Percentiles rank a stretch among this genome's conserved stretches.
These are phyloP conservation scores for Draba incana DNA, from an alignment of 345 rosid genomes.

Conservation along the genomic window DNA sequence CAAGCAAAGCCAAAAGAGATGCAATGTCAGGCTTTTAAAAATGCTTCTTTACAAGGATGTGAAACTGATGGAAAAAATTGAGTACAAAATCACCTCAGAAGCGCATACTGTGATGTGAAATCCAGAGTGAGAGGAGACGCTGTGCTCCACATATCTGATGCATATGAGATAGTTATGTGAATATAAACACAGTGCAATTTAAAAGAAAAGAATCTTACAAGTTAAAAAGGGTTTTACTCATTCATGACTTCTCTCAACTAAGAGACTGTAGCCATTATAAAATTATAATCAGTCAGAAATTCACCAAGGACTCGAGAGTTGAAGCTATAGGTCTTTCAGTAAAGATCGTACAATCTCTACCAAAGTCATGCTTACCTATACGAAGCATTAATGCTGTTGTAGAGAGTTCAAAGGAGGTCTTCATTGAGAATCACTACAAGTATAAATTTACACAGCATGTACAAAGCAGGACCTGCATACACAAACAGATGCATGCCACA, in stretches of 20 bases:
- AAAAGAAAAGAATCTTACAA: not conserved
- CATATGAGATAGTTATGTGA: constrained; percentile 7
- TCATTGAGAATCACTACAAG: not conserved
- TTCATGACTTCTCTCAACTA: not conserved
- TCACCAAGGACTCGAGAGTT: constrained; percentile 9
- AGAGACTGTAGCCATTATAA: not conserved
- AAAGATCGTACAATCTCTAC: constrained; percentile 9
- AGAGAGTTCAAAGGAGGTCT: constrained; percentile 18
- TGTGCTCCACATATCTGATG: constrained; percentile 7
- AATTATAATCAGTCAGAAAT: constrained; percentile 3
- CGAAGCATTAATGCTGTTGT: constrained; percentile 13
- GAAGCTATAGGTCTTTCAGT: constrained; percentile 7
- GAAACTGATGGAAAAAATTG: no score
- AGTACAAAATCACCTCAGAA: not conserved
- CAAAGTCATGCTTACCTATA: constrained; percentile 16
- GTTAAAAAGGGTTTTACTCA: not conserved
- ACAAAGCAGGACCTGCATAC: constrained; percentile 20
- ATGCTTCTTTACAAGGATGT: no score
- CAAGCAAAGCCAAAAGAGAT: not conserved
- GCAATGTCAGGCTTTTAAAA: not conserved
- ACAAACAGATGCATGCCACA: constrained; percentile 20
- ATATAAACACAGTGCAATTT: not conserved
- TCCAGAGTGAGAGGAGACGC: constrained; percentile 4
- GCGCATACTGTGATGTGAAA: constrained; percentile 1
- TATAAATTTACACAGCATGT: constrained; percentile 27